Evolutionary conservation across 768 basidiomycete genomes (phyloP).

Genomic region (Podaxis pistillaris): DNA sequence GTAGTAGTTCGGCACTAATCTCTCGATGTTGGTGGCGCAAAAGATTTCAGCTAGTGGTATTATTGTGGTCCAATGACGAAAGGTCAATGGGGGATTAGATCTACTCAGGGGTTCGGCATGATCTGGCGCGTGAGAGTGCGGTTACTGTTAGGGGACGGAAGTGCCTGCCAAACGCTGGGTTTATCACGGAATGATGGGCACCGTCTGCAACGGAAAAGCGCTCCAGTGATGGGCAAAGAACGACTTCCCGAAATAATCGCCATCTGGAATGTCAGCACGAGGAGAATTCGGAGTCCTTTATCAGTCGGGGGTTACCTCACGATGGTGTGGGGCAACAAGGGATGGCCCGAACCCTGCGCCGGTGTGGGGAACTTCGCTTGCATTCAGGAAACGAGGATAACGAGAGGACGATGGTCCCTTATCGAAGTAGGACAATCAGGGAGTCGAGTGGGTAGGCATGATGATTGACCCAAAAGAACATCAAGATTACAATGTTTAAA

Average conservation of each 20-base stretch:
- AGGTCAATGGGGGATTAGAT: neutral
- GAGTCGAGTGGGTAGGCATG: neutral
- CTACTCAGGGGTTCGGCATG: neutral
- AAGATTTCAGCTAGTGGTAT: neutral
- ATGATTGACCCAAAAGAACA: conserved; percentile 1
- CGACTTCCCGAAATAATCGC: neutral
- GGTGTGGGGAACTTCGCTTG: neutral
- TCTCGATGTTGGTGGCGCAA: neutral
- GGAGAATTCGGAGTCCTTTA: neutral
- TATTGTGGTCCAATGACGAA: neutral
- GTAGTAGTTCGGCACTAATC: neutral
- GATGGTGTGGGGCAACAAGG: neutral
- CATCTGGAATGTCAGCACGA: neutral
- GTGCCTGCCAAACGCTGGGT: conserved; percentile 1
- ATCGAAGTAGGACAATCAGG: conserved; percentile 5
- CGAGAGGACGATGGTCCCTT: neutral
- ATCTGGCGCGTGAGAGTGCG: neutral
- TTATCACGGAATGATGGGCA: conserved; percentile 3
- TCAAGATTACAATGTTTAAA: neutral
- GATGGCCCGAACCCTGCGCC: neutral
- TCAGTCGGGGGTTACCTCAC: neutral
- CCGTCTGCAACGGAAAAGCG: neutral
- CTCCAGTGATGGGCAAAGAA: neutral
- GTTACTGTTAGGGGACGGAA: neutral
- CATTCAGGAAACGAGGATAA: neutral